Base-by-base conservation (phyloP, 1,284 basidiomycete species). In the Jaminaea rosea region DNA sequence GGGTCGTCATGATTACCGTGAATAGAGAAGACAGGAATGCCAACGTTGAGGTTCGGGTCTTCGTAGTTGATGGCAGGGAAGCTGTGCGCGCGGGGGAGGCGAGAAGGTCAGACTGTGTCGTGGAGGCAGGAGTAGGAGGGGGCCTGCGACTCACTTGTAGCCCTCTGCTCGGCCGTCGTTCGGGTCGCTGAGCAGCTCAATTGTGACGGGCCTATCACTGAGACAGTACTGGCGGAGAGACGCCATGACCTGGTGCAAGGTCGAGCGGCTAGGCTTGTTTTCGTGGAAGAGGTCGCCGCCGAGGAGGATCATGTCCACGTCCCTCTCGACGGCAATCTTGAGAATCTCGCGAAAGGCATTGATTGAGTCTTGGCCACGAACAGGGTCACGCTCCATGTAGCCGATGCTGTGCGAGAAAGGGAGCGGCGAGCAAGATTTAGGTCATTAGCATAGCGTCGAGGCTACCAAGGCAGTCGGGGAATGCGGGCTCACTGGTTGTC, bases 1-100 rank as follows among this genome's bases (percentile, higher is more conserved):
- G 94, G 93, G 65, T 99, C 93, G 71, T 99, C 94, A 75, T 99
- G 94, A 71, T 99, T 99, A 37, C 93, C 94, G 68, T 99, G 93
- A 42, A 99, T 98, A 0, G 92, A 96, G 76, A 99, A 99, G 21
- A 97, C 86, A 2, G 94, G 94, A 26, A 94, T 88, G 19, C 83
- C 84, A 48, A 98, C 82, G 69, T 98, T 99, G 53, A 97, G 79
- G 72, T 98, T 97, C 0, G 85, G 83, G 69, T 99, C 94, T 76
- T 98, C 91, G 69, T 98, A 98, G 73, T 99, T 99, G 62, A 98
- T 79, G 0, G 89, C 87, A 2, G 94, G 93, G 69, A 97, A 98
- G 24, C 89, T 94, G 65, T 55, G 21, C 8, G 28, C 52, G 24
- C 46, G 41, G 7, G 53, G 50, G 19, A 55, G 47, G 7, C 53